phyloP scores from a whole-genome alignment of 345 rosid genomes.

The Physaria fendleri region DNA sequence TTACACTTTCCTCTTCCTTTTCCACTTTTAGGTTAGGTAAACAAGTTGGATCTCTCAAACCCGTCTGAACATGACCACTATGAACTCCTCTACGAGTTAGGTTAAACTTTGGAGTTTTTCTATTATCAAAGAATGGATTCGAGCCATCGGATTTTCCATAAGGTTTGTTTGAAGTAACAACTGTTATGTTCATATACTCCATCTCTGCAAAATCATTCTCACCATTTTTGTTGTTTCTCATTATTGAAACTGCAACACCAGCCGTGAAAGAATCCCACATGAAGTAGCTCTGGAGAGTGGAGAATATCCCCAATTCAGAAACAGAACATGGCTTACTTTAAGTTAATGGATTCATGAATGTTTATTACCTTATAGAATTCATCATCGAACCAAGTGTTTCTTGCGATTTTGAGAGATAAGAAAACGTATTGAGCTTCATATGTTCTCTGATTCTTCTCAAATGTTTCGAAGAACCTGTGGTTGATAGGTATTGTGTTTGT shows the following conservation, averaged over 20 bases:
- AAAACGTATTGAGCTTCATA: conserved; percentile 75
- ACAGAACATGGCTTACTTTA: too few species aligned
- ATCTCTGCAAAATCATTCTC: conserved; percentile 79
- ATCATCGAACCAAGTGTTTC: conserved; percentile 60
- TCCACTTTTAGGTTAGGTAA: conserved; percentile 34
- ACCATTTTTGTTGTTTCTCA: conserved; percentile 37
- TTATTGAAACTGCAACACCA: conserved; percentile 74
- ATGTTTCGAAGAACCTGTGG: conserved; percentile 49
- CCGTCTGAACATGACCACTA: conserved; percentile 82
- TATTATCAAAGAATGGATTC: conserved; percentile 65
- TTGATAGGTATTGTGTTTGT: conserved; percentile 72
- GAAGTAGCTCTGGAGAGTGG: conserved; percentile 59
- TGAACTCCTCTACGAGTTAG: conserved; percentile 58
- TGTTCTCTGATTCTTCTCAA: conserved; percentile 54
- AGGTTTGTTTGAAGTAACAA: conserved; percentile 78
- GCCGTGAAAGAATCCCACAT: conserved; percentile 95
- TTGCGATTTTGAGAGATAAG: conserved; percentile 64
- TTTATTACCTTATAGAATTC: conserved; percentile 60
- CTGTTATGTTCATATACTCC: conserved; percentile 83
- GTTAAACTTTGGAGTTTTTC: conserved; percentile 54
- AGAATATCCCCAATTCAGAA: neutral
- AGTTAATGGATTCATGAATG: too few species aligned
- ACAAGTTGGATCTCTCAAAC: conserved; percentile 66
- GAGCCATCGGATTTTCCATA: conserved; percentile 67
- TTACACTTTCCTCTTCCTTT: conserved; percentile 83